These are phyloP conservation scores for Epichloe uncinata DNA, from an alignment of 2,329 filamentous ascomycete species.

Conservation along the genomic window DNA sequence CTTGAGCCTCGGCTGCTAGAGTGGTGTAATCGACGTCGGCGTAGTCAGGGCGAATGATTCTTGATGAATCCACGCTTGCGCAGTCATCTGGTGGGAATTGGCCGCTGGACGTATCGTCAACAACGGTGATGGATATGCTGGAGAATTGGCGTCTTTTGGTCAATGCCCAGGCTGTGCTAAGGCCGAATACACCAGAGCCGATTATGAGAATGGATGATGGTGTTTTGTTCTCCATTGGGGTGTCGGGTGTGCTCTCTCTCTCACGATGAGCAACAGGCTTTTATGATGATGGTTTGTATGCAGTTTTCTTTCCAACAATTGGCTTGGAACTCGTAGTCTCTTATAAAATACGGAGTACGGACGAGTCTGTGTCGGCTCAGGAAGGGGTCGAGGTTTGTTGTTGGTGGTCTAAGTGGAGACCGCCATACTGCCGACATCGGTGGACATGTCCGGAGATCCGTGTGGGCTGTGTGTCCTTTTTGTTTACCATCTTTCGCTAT, in stretches of 20 bases:
- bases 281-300: background rate
- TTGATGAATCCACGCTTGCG: slow-evolving; percentile 48
- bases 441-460: background rate
- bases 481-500: no score
- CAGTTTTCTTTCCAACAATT: background rate
- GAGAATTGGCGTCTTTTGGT: slow-evolving; percentile 44
- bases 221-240: slow-evolving; percentile 15
- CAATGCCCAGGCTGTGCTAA: slow-evolving; percentile 52
- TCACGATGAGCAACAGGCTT: background rate
- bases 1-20: slow-evolving; percentile 58
- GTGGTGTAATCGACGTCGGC: slow-evolving; percentile 62
- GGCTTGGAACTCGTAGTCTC: background rate
- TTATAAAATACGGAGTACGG: no score
- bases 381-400: no score
- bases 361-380: no score
- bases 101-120: slow-evolving; percentile 37
- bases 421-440: background rate
- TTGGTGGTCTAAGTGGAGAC: background rate
- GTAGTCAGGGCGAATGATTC: slow-evolving; percentile 64
- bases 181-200: slow-evolving; percentile 53
- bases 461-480: no score
- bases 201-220: slow-evolving; percentile 50
- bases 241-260: background rate
- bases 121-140: slow-evolving; percentile 40
- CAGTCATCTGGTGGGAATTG: slow-evolving; percentile 49